phyloP scores from a whole-genome alignment of 192 early-diverging fungal species.

The Backusella morwellensis region DNA sequence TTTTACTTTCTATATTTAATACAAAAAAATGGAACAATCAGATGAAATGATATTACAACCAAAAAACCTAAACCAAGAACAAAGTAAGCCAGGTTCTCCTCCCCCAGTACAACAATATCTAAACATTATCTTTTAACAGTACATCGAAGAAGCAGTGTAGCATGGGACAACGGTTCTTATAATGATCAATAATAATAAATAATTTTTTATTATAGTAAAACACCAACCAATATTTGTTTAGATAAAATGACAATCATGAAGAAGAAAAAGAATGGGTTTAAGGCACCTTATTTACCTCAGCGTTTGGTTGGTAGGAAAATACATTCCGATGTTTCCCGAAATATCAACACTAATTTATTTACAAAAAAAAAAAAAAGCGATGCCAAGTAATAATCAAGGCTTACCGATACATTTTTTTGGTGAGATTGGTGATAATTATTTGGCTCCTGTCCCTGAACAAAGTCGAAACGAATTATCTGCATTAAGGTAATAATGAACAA shows the following conservation, averaged over 20 bases:
- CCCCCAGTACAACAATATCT: not conserved
- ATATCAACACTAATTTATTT: not conserved
- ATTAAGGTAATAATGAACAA: not conserved
- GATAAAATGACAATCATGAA: not conserved
- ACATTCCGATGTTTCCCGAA: not conserved
- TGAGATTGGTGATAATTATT: not conserved
- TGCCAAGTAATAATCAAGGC: not conserved
- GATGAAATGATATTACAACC: not conserved
- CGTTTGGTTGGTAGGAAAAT: not conserved
- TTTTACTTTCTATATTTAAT: not conserved
- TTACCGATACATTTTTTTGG: not conserved
- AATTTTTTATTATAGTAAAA: not conserved
- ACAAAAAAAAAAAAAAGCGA: not conserved
- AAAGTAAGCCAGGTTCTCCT: not conserved
- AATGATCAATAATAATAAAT: not conserved
- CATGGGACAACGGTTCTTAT: not conserved
- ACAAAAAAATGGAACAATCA: not conserved
- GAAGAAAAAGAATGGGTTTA: not conserved
- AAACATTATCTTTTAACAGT: not conserved
- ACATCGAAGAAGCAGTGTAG: not conserved
- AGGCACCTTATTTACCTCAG: conserved; percentile 2
- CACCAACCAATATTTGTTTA: not conserved
- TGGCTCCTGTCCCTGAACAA: not conserved
- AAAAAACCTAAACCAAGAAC: not conserved
- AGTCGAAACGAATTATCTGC: not conserved